Base-by-base conservation (phyloP, 495 filamentous ascomycete genomes). In the Xylaria intraflava region DNA sequence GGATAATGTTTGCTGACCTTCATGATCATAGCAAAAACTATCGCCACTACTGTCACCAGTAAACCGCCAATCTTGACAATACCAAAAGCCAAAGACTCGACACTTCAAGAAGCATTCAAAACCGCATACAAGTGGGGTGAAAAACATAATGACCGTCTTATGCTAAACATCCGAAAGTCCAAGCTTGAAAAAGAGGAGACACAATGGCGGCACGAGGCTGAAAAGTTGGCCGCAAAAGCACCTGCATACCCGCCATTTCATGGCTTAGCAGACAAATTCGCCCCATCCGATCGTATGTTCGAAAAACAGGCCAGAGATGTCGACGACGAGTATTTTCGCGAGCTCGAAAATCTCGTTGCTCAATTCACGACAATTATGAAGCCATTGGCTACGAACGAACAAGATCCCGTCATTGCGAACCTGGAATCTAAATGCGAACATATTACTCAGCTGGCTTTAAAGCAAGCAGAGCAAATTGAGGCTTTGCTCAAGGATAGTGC, bases 21-120 rank as follows among this genome's bases (percentile, higher is more conserved):
- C 5, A 46, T n/a, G 46, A 24, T 19, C 33, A 23, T 19, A 41
- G 51, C 45, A 12, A 53, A 46, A 27, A 4, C 24, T 24, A 49
- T 46, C 11, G 4, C 45, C 11, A 46, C 55, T 3, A 47, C 36
- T 36, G 6, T 45, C 14, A 24, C 10, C 12, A 16, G 16, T 30
- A 23, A 36, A 3, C 3, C 52, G 22, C 29, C 36, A n/a, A 20
- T 39, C 5, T 9, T 38, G 24, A 35, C 10, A 11, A 45, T 56
- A 12, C 56, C 61, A 7, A 60, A 58, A 20, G 45, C 56, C 12
- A 62, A 54, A 23, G 55, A 64, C 38, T 46, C 56, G n/a, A 44
- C 50, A 19, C 23, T 64, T 11, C 64, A 66, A 49, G 59, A 58
- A 26, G 30, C 54, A n/a, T 60, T 64, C 44, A 54, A 60, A 10